Base-by-base conservation (phyloP, 805 yeast genomes). In the Suhomyces emberorum region DNA sequence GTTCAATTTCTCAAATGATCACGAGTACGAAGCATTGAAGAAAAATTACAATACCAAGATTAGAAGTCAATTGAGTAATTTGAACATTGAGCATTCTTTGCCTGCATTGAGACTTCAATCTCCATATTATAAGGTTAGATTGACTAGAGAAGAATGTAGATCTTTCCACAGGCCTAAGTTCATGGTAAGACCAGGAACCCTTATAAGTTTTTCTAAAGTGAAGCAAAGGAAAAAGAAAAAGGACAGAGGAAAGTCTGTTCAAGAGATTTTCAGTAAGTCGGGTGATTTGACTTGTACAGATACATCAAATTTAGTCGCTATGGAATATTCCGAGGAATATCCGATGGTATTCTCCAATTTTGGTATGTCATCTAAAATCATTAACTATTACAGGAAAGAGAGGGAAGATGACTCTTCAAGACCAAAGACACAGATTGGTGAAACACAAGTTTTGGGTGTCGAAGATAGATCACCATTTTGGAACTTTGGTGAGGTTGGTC, bases 391-490 rank as follows among this genome's bases (percentile, higher is more conserved):
- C 59, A 74, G 98, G 46, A 91, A 91, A 56, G 78, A 76, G 42
- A 70, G 70, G 40, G 88, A 82, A 11, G 88, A 85, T 34, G 98
- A 93, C 57, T 75, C 77, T 3, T 71, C 84, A 4, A 76, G 98
- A 42, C 98, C 98, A 0, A 91, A 89, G 52, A 69, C 88, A 18
- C 76, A 87, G 1, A 72, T 88, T 28, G 98, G 98, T 30, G 98
- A 93, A 57, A 93, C 98, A 0, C 93, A 86, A 61, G 96, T 93
- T 3, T 68, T 93, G 24, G 97, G 96, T n/a, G 86, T 87, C 1
- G 96, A 89, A 55, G 98, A 93, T 61, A 75, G 95, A 50, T 86
- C 96, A 6, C 97, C 98, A 9, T 93, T 93, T 57, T 93, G 98
- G 98, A 93, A 89, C 58, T 93, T 88, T 65, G 98, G 98, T 1